Conservation (phyloP, 2,329 filamentous ascomycete species). For the Talaromyces rugulosus region DNA sequence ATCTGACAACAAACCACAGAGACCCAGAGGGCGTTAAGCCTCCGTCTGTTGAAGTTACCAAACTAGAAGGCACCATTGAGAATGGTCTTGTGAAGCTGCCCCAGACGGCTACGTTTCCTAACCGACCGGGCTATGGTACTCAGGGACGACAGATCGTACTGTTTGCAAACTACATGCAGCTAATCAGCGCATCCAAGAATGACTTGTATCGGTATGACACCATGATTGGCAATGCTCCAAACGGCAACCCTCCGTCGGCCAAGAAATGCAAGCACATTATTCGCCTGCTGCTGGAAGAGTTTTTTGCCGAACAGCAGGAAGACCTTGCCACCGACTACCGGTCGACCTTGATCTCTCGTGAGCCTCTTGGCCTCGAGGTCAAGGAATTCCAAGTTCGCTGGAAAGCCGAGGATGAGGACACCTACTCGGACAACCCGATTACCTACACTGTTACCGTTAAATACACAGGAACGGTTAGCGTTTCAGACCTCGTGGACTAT, state of each 20-base stretch:
- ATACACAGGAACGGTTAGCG: slow-evolving; percentile 29
- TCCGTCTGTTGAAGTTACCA: neutral
- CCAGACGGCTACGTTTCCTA: slow-evolving; percentile 15
- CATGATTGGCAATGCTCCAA: slow-evolving; percentile 11
- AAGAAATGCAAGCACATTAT: slow-evolving; percentile 48
- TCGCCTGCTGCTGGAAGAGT: slow-evolving; percentile 40
- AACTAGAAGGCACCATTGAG: slow-evolving; percentile 7
- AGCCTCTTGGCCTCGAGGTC: slow-evolving; percentile 16
- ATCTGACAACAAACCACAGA: neutral
- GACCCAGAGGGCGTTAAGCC: neutral
- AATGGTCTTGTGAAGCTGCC: neutral
- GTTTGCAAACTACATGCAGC: slow-evolving; percentile 20
- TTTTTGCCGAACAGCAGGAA: slow-evolving; percentile 23
- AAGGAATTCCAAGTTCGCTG: slow-evolving; percentile 23
- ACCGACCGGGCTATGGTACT: slow-evolving; percentile 16
- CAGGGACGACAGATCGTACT: slow-evolving; percentile 12
- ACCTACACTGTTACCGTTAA: slow-evolving; percentile 34
- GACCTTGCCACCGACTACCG: slow-evolving; percentile 38
- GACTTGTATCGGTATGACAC: slow-evolving; percentile 32
- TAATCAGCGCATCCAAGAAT: slow-evolving; percentile 21
- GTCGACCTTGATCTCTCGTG: slow-evolving; percentile 33
- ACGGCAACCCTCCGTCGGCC: slow-evolving; percentile 18
- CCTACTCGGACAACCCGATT: slow-evolving; percentile 25
- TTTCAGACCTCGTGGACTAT: slow-evolving; percentile 43
- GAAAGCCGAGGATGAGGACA: slow-evolving; percentile 32